phyloP scores from a whole-genome alignment of 257 asterid species.

The Henckelia pumila region DNA sequence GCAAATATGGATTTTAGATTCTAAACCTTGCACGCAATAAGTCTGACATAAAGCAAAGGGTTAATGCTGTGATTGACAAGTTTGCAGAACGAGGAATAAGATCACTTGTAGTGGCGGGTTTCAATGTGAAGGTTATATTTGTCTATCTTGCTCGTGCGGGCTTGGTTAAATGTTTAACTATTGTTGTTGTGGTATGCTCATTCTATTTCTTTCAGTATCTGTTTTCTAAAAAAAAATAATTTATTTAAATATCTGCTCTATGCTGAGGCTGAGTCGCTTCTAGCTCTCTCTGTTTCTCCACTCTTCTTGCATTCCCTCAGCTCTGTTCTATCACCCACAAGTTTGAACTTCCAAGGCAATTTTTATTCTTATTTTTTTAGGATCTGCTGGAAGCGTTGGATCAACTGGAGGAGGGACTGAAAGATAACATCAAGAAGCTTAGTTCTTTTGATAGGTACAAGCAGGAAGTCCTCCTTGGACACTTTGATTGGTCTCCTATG shows the following conservation, averaged over 20 bases:
- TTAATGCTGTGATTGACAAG: conserved; percentile 74
- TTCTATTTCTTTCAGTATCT: conserved; percentile 6
- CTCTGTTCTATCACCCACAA: conserved; percentile 2
- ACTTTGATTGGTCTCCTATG: conserved; percentile 92
- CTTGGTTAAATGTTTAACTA: no score
- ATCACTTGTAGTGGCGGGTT: conserved; percentile 91
- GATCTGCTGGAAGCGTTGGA: conserved; percentile 78
- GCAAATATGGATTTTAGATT: conserved; percentile 45
- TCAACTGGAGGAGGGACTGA: conserved; percentile 74
- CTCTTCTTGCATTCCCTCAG: conserved; percentile 5
- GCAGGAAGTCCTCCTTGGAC: conserved; percentile 90
- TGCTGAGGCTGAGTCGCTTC: not conserved
- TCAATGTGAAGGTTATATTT: no score
- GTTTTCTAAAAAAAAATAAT: no score
- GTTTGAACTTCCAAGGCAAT: conserved; percentile 21
- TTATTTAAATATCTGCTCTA: no score
- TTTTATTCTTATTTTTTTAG: conserved; percentile 30
- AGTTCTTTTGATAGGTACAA: conserved; percentile 83
- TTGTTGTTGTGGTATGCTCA: not conserved
- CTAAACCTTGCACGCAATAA: conserved; percentile 73
- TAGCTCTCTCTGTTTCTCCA: conserved; percentile 18
- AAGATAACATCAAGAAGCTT: conserved; percentile 63
- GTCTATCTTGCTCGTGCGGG: not conserved
- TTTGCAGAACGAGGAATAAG: conserved; percentile 91
- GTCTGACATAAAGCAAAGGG: conserved; percentile 75